A percentile compares a stretch with the other conserved stretches of the same genome.
These are phyloP conservation scores for Actinidia arguta DNA, from an alignment of 179 eudicot species.

Conservation along the genomic window DNA sequence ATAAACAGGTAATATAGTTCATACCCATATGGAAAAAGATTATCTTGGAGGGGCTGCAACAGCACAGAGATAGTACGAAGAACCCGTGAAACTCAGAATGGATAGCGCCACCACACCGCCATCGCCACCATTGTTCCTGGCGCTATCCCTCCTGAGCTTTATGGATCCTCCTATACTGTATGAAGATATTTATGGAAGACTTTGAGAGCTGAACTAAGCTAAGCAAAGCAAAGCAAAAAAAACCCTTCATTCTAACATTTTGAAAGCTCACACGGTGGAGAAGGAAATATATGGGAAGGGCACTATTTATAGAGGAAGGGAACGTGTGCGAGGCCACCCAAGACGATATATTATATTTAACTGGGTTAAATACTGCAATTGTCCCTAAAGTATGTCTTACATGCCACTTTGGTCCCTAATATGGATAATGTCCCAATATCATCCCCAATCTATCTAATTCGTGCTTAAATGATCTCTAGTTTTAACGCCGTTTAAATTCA, in stretches of 20 bases:
- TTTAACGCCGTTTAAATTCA: too few relatives aligned
- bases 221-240: not conserved
- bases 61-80: slow-evolving; percentile 34
- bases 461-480: too few relatives aligned
- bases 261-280: not conserved
- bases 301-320: slow-evolving; percentile 16
- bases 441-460: too few relatives aligned
- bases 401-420: too few relatives aligned
- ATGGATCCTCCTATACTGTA: slow-evolving; percentile 48
- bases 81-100: slow-evolving; percentile 50
- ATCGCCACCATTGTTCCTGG: slow-evolving; percentile 31
- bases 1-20: not conserved
- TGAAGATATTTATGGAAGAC: not conserved
- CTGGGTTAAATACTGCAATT: too few relatives aligned
- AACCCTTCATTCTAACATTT: not conserved
- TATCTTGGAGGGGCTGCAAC: not conserved
- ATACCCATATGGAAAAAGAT: not conserved
- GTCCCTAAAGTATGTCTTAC: too few relatives aligned
- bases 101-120: slow-evolving; percentile 41
- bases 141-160: slow-evolving; percentile 98
- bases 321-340: not conserved
- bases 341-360: not conserved
- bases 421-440: too few relatives aligned
- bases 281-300: not conserved
- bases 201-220: not conserved